These are phyloP conservation scores for Alternaria arborescens DNA, from an alignment of 2,329 filamentous ascomycete species.

Conservation along the genomic window DNA sequence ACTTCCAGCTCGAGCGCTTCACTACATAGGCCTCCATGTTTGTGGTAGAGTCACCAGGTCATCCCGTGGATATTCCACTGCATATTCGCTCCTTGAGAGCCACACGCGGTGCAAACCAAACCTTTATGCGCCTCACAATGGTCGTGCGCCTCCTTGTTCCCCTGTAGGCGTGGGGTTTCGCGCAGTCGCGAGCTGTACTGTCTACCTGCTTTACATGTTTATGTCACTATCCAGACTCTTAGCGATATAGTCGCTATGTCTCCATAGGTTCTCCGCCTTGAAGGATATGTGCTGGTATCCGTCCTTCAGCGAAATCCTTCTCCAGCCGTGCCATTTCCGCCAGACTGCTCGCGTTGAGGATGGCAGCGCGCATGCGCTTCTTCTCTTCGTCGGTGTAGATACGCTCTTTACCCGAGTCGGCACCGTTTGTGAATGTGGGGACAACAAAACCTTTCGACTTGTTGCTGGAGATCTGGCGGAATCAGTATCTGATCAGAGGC, in stretches of 20 bases:
- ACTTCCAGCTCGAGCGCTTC: background rate
- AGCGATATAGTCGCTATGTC: constrained; percentile 20
- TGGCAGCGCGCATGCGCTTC: constrained; percentile 83
- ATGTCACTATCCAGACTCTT: background rate
- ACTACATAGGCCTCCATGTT: background rate
- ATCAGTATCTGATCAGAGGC: constrained; percentile 37
- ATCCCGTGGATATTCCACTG: background rate
- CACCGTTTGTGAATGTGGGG: constrained; percentile 52
- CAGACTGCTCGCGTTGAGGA: constrained; percentile 86
- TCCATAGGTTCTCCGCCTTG: constrained; percentile 42
- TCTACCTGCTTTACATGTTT: background rate
- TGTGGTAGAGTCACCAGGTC: background rate
- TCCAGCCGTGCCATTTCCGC: constrained; percentile 90
- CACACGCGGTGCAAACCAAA: background rate
- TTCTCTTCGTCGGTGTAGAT: constrained; percentile 87
- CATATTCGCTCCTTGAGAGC: background rate
- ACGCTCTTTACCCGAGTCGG: constrained; percentile 62
- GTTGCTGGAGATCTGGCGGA: constrained; percentile 73
- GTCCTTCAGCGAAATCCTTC: constrained; percentile 89
- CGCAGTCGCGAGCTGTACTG: background rate
- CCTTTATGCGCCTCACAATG: background rate
- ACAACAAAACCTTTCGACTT: constrained; percentile 80
- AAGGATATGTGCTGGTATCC: constrained; percentile 67
- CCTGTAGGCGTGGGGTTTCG: background rate
- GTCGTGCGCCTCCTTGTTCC: background rate